Percentiles rank a stretch among this genome's conserved stretches.
These are phyloP conservation scores for Paecilomyces sp. DNA, from an alignment of 2,329 filamentous ascomycete species.

Conservation along the genomic window DNA sequence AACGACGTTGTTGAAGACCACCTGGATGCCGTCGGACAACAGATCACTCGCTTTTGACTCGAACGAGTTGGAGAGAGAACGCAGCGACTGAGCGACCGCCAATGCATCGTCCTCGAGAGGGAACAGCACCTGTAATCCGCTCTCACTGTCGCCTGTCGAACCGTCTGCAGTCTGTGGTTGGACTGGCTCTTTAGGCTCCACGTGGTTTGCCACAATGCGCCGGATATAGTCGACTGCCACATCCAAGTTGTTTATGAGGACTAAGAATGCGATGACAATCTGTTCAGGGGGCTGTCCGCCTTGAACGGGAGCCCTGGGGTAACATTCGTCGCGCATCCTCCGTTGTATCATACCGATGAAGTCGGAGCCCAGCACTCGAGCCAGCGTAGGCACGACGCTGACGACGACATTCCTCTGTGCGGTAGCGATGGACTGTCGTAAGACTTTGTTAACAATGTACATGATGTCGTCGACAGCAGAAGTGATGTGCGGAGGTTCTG, in stretches of 20 bases:
- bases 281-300: constrained; percentile 81
- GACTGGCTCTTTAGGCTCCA: constrained; percentile 33
- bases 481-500: constrained; percentile 83
- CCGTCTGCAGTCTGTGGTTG: constrained; percentile 9
- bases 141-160: constrained; percentile 15
- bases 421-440: constrained; percentile 80
- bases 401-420: constrained; percentile 72
- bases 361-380: constrained; percentile 74
- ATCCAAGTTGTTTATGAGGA: constrained; percentile 93
- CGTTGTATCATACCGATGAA: constrained; percentile 96
- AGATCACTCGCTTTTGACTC: constrained; percentile 72
- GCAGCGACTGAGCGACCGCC: constrained; percentile 62
- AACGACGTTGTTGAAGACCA: constrained; percentile 81
- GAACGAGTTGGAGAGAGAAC: constrained; percentile 64
- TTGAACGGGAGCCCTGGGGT: constrained; percentile 71
- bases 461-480: constrained; percentile 97
- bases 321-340: constrained; percentile 95
- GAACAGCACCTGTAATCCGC: constrained; percentile 58
- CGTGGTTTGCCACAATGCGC: constrained; percentile 69
- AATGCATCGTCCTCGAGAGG: constrained; percentile 70
- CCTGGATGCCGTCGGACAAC: constrained; percentile 73
- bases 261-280: constrained; percentile 79
- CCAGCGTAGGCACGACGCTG: constrained; percentile 69
- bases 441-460: constrained; percentile 93
- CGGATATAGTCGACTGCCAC: constrained; percentile 84